phyloP scores from a whole-genome alignment of 1,139 yeast genomes.

The Ashbya aceris region DNA sequence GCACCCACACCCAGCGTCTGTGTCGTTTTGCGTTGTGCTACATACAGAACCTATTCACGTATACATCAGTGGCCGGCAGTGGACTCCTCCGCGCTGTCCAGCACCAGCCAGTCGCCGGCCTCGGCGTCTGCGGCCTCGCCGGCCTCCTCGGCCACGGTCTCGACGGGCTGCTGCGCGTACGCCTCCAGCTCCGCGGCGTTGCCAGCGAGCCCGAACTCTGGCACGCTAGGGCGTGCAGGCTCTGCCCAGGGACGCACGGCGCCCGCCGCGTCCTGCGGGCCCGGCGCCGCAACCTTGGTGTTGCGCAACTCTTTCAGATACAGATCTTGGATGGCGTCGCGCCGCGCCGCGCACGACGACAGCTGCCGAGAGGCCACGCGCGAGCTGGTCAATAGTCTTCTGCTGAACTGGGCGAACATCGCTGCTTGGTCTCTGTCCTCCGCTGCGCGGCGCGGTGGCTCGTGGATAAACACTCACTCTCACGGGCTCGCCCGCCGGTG shows the following conservation, averaged over 20 bases:
- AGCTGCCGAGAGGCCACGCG: conserved; percentile 9
- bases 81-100: conserved; percentile 58
- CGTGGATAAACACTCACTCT: too few relatives aligned
- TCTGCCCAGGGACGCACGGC: conserved; percentile 74
- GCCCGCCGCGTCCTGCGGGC: conserved; percentile 67
- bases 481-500: too few relatives aligned
- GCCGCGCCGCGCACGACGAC: conserved; percentile 13
- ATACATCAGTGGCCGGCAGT: conserved; percentile 33
- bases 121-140: conserved; percentile 37
- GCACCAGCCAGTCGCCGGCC: conserved; percentile 75
- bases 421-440: neutral
- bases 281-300: conserved; percentile 73
- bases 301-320: conserved; percentile 81
- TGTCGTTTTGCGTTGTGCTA: too few relatives aligned
- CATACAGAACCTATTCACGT: neutral
- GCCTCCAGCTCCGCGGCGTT: conserved; percentile 61
- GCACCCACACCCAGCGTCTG: neutral
- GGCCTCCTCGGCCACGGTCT: conserved; percentile 42
- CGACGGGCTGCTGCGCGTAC: conserved; percentile 71
- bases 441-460: too few relatives aligned
- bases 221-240: conserved; percentile 66
- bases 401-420: conserved; percentile 4
- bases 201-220: conserved; percentile 50
- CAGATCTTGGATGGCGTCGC: conserved; percentile 67
- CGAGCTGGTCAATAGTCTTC: conserved; percentile 4